Percentiles rank a stretch among this genome's conserved stretches.
These are phyloP conservation scores for Candida mattraensis DNA, from an alignment of 805 yeast species.

Conservation along the genomic window DNA sequence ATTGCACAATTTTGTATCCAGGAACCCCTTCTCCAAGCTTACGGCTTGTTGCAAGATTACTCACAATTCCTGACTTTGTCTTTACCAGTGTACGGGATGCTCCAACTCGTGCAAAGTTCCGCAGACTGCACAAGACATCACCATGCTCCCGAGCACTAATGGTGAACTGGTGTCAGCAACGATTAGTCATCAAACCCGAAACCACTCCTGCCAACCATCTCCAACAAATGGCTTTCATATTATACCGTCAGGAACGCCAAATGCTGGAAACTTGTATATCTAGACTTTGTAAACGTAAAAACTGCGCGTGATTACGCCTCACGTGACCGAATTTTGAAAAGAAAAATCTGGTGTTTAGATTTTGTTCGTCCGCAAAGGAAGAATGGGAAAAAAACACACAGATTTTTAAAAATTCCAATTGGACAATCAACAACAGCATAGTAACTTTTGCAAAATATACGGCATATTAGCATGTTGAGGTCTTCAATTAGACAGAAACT, in stretches of 20 bases:
- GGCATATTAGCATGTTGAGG: no score
- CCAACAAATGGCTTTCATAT: conserved; percentile 2
- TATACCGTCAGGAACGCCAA: conserved; percentile 1
- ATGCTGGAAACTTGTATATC: conserved; percentile 4
- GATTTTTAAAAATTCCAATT: conserved; percentile 16
- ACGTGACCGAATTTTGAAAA: conserved; percentile 9
- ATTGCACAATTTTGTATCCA: conserved; percentile 39
- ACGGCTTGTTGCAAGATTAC: conserved; percentile 39
- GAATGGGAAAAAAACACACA: no score
- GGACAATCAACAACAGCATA: conserved; percentile 11
- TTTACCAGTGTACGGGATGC: conserved; percentile 24
- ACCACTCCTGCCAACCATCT: not conserved
- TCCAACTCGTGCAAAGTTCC: conserved; percentile 7
- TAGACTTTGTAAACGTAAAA: conserved; percentile 1
- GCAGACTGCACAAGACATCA: conserved; percentile 1
- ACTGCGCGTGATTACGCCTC: conserved; percentile 3
- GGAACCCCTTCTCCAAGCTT: conserved; percentile 50
- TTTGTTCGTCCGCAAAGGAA: conserved; percentile 3
- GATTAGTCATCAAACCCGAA: conserved; percentile 1
- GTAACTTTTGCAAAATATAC: no score
- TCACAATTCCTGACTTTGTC: conserved; percentile 32
- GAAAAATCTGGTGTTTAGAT: not conserved
- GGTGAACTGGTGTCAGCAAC: conserved; percentile 9
- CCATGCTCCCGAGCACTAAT: conserved; percentile 6
- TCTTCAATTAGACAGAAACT: conserved; percentile 13